Evolutionary conservation across 1,284 basidiomycete genomes (phyloP).

Genomic region (Paramarasmius palmivorus): DNA sequence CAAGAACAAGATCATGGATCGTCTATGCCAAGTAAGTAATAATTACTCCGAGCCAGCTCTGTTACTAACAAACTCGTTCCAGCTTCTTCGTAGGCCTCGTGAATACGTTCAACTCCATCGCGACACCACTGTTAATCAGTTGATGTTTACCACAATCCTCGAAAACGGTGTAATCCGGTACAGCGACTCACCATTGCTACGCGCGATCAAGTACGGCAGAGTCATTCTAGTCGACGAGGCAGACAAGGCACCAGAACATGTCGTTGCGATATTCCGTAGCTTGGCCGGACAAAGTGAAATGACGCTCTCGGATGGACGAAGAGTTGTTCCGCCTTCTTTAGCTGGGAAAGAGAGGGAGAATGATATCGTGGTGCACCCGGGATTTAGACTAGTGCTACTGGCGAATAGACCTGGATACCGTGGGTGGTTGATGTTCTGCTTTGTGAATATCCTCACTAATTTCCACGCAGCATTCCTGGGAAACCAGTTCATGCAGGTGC

Average conservation of each 20-base stretch:
- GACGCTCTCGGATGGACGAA: conserved; percentile 59
- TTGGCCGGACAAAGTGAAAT: conserved; percentile 64
- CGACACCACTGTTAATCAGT: conserved; percentile 67
- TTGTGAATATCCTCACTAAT: conserved; percentile 2
- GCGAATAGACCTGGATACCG: conserved; percentile 75
- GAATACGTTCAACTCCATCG: conserved; percentile 71
- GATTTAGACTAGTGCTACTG: conserved; percentile 62
- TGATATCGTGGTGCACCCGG: conserved; percentile 61
- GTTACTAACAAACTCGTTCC: not conserved
- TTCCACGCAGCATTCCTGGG: conserved; percentile 57
- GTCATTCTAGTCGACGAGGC: conserved; percentile 69
- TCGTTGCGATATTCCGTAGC: conserved; percentile 68
- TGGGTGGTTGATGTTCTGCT: conserved; percentile 35
- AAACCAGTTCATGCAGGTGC: conserved; percentile 69
- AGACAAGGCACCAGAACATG: conserved; percentile 71
- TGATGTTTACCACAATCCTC: conserved; percentile 66
- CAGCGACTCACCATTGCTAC: conserved; percentile 63
- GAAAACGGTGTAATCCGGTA: conserved; percentile 57
- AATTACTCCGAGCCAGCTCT: not conserved
- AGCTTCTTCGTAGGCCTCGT: conserved; percentile 61
- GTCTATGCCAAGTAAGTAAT: conserved; percentile 51
- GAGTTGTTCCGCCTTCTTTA: conserved; percentile 36
- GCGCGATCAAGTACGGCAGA: conserved; percentile 58
- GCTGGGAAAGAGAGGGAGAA: conserved; percentile 42
- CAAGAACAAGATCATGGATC: conserved; percentile 69